Conservation (phyloP, 805 yeast genomes). For the Kodamaea nitidulidarum region DNA sequence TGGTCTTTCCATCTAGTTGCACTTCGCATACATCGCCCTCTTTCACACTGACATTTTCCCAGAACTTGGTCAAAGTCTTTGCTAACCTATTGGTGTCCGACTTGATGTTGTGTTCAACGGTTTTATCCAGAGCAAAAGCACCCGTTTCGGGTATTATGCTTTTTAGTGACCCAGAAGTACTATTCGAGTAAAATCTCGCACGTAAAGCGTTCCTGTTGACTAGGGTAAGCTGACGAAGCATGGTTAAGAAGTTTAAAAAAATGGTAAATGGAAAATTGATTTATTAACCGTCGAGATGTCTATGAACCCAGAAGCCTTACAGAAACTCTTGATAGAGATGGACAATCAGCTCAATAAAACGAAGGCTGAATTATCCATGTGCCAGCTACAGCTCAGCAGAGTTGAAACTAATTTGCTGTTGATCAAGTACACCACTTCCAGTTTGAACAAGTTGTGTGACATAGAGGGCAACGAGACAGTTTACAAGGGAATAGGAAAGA, state of each 20-base stretch:
- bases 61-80: conserved; percentile 68
- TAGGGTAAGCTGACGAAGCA: conserved; percentile 6
- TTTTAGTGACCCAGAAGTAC: conserved; percentile 12
- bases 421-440: conserved; percentile 53
- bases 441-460: conserved; percentile 41
- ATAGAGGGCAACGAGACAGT: conserved; percentile 46
- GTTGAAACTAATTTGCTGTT: conserved; percentile 48
- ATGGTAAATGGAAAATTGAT: conserved; percentile 1
- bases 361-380: conserved; percentile 55
- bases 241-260: background rate
- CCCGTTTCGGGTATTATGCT: conserved; percentile 11
- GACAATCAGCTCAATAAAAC: conserved; percentile 58
- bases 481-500: conserved; percentile 85
- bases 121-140: conserved; percentile 23
- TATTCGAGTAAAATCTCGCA: conserved; percentile 4
- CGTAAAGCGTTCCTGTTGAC: no score
- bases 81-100: conserved; percentile 68
- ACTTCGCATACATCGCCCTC: conserved; percentile 42
- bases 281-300: conserved; percentile 10
- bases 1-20: conserved; percentile 67
- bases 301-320: conserved; percentile 44
- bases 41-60: conserved; percentile 66
- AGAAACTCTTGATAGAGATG: conserved; percentile 61
- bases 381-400: conserved; percentile 48
- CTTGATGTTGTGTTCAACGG: conserved; percentile 48